Evolutionary conservation across 1,284 basidiomycete genomes (phyloP).

Genomic region (Garcileccinum viscosum): DNA sequence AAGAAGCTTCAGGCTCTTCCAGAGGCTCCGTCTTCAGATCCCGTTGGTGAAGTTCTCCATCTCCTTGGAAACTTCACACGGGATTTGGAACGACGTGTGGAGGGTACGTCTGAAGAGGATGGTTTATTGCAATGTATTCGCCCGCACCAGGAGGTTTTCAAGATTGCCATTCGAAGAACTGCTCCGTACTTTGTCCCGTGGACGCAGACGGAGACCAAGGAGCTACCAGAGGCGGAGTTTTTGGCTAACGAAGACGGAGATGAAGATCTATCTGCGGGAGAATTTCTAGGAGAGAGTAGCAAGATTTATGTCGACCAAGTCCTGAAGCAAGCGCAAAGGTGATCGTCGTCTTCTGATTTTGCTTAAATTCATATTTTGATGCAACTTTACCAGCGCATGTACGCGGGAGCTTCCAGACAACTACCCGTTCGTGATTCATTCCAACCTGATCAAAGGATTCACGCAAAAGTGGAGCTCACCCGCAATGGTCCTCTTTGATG

Average conservation of each 20-base stretch:
- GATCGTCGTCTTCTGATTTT: neutral
- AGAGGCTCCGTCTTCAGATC: constrained; percentile 57
- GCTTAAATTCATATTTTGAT: neutral
- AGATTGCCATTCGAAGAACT: constrained; percentile 52
- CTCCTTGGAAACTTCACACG: constrained; percentile 53
- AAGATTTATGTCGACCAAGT: constrained; percentile 66
- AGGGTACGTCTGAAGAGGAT: constrained; percentile 55
- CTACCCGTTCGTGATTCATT: constrained; percentile 67
- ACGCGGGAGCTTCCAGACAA: constrained; percentile 73
- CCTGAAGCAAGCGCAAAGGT: constrained; percentile 54
- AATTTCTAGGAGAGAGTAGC: constrained; percentile 2
- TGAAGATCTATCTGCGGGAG: constrained; percentile 24
- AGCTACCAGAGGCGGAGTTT: constrained; percentile 42
- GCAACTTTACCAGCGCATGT: constrained; percentile 52
- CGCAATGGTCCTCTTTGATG: constrained; percentile 53
- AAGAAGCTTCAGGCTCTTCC: constrained; percentile 53
- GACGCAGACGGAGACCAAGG: constrained; percentile 8
- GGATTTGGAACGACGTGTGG: constrained; percentile 52
- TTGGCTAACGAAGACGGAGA: constrained; percentile 45
- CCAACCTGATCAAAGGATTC: constrained; percentile 52
- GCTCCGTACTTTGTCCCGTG: constrained; percentile 58
- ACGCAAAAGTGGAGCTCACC: constrained; percentile 58
- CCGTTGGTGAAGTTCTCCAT: constrained; percentile 58
- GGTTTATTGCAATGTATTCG: constrained; percentile 63
- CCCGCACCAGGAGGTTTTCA: constrained; percentile 55